These are phyloP conservation scores for Apophysomyces variabilis DNA, from an alignment of 371 early-diverging fungal species.

Conservation along the genomic window DNA sequence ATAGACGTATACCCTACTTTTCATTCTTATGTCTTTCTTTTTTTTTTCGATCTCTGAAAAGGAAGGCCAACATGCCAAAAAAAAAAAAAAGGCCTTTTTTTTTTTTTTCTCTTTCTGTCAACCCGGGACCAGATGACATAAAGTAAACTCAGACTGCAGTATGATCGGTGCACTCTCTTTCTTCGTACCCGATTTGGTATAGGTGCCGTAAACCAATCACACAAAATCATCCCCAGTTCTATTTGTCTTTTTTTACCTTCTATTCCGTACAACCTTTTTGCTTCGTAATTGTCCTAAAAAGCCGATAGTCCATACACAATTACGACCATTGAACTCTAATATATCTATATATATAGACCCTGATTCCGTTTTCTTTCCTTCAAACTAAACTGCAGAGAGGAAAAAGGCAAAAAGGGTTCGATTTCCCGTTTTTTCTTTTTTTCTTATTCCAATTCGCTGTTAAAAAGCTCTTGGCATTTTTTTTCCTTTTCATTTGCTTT, in stretches of 20 bases:
- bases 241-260: no score
- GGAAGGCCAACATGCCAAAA: neutral
- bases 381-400: neutral
- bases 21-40: no score
- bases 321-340: neutral
- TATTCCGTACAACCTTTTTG: no score
- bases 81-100: neutral
- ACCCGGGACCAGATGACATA: conserved; percentile 9
- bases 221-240: neutral
- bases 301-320: neutral
- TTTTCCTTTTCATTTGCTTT: neutral
- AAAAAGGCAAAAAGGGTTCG: neutral
- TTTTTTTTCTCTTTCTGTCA: neutral
- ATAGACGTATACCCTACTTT: no score
- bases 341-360: neutral
- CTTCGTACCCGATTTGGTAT: neutral
- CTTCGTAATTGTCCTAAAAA: neutral
- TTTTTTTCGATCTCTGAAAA: neutral
- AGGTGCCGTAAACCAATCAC: neutral
- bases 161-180: conserved; percentile 4
- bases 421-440: neutral
- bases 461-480: neutral
- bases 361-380: no score
- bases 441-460: neutral
- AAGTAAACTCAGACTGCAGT: conserved; percentile 1